Conservation (phyloP, 2,329 filamentous ascomycete species). For the Dendryphion nanum region DNA sequence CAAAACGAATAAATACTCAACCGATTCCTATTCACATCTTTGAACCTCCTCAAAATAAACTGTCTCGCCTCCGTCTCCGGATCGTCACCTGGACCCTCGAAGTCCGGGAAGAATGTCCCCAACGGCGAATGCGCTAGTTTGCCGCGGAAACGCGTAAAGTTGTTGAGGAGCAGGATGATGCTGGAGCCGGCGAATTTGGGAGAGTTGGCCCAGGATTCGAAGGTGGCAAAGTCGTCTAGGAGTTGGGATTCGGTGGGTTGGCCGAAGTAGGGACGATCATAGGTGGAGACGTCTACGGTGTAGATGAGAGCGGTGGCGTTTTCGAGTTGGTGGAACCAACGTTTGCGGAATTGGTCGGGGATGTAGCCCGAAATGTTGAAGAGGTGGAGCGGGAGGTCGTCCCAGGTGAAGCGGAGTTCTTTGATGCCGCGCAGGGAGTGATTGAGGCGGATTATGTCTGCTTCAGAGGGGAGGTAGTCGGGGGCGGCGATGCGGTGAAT, state of each 20-base stretch:
- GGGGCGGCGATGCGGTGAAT: constrained; percentile 21
- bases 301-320: constrained; percentile 31
- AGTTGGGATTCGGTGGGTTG: constrained; percentile 27
- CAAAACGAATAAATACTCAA: constrained; percentile 36
- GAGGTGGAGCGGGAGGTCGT: constrained; percentile 33
- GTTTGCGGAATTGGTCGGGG: constrained; percentile 30
- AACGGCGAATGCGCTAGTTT: constrained; percentile 31
- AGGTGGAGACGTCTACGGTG: constrained; percentile 31
- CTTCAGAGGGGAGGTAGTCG: constrained; percentile 32
- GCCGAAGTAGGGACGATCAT: constrained; percentile 30
- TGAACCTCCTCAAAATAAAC: constrained; percentile 32
- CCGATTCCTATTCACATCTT: constrained; percentile 26
- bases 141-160: constrained; percentile 33
- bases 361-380: constrained; percentile 36
- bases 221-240: constrained; percentile 28
- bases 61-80: constrained; percentile 27
- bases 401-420: constrained; percentile 36
- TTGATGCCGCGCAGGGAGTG: constrained; percentile 28
- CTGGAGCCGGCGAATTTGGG: constrained; percentile 26
- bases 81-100: constrained; percentile 15
- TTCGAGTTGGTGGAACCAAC: constrained; percentile 39
- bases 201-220: constrained; percentile 30
- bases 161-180: constrained; percentile 35
- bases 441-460: constrained; percentile 35
- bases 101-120: constrained; percentile 30